Evolutionary conservation across 306 rosid species (phyloP).

Genomic region (Dryas drummondii): DNA sequence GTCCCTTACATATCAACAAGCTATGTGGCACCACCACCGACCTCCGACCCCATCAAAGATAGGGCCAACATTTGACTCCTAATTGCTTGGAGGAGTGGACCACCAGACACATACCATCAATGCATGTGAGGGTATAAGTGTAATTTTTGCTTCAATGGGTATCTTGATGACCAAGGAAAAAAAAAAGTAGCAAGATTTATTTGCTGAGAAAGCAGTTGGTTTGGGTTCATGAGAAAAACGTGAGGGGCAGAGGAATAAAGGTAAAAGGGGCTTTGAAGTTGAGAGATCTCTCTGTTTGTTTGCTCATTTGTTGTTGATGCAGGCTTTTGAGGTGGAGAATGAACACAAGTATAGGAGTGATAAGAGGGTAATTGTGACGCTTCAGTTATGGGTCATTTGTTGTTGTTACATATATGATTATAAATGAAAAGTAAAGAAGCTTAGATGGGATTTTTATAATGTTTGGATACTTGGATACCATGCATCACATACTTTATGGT

Average conservation of each 20-base stretch:
- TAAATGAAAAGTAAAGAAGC: background rate
- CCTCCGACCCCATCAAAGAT: background rate
- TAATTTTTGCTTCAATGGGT: background rate
- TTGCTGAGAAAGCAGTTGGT: background rate
- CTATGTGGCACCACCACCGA: background rate
- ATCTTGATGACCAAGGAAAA: background rate
- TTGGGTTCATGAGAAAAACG: constrained; percentile 25
- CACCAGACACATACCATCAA: background rate
- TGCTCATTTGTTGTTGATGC: constrained; percentile 12
- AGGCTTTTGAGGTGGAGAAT: constrained; percentile 35
- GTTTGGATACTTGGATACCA: constrained; percentile 13
- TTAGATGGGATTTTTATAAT: background rate
- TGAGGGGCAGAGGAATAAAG: constrained; percentile 25
- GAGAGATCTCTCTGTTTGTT: background rate
- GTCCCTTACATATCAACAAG: background rate
- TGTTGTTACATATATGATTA: background rate
- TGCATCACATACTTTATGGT: background rate
- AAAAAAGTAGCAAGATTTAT: background rate
- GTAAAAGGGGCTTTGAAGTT: no score
- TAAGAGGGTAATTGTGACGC: constrained; percentile 2
- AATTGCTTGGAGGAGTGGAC: constrained; percentile 38
- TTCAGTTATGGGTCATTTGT: background rate
- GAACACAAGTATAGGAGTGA: background rate
- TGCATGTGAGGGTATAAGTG: constrained; percentile 2
- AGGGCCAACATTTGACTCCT: constrained; percentile 33